A percentile compares a stretch with the other conserved stretches of the same genome.
Evolutionary conservation across 495 filamentous ascomycete genomes (phyloP).

Genomic region (Aspergillus funiculosus): DNA sequence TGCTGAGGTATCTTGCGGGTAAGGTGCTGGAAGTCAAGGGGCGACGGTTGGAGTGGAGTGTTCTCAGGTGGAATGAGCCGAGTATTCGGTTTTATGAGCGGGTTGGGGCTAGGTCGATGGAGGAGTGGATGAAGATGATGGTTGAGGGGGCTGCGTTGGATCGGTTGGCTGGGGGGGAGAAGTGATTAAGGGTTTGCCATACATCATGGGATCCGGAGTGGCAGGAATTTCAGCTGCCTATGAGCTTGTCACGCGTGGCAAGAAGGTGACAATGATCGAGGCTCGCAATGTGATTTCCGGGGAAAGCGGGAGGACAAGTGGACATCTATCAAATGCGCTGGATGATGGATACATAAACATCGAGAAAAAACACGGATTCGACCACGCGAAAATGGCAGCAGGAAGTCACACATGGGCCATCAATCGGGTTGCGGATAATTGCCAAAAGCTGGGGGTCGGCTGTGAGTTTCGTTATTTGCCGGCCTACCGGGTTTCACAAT

Average conservation of each 20-base stretch:
- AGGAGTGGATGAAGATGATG: constrained; percentile 89
- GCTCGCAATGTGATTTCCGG: constrained; percentile 49
- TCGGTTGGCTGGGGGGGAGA: constrained; percentile 47
- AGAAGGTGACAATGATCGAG: constrained; percentile 47
- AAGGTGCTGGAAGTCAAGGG: constrained; percentile 61
- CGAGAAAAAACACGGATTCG: constrained; percentile 44
- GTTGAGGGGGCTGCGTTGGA: constrained; percentile 67
- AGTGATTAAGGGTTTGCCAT: constrained; percentile 8
- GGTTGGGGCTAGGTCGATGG: constrained; percentile 74
- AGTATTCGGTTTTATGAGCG: constrained; percentile 78
- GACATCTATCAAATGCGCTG: constrained; percentile 48
- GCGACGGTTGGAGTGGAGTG: constrained; percentile 83
- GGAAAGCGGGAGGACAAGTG: constrained; percentile 49
- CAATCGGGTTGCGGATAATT: constrained; percentile 44
- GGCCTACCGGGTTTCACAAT: constrained; percentile 41
- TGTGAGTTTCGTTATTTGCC: constrained; percentile 50
- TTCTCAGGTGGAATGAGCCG: constrained; percentile 85
- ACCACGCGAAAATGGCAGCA: constrained; percentile 43
- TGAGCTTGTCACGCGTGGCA: constrained; percentile 47
- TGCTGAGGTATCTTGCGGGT: constrained; percentile 76
- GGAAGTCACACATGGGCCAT: constrained; percentile 52
- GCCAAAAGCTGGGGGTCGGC: constrained; percentile 43
- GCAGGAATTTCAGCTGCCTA: constrained; percentile 50
- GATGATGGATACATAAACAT: constrained; percentile 49
- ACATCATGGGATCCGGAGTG: constrained; percentile 53